phyloP scores from a whole-genome alignment of 768 basidiomycete species.

The Termitomyces sp. region DNA sequence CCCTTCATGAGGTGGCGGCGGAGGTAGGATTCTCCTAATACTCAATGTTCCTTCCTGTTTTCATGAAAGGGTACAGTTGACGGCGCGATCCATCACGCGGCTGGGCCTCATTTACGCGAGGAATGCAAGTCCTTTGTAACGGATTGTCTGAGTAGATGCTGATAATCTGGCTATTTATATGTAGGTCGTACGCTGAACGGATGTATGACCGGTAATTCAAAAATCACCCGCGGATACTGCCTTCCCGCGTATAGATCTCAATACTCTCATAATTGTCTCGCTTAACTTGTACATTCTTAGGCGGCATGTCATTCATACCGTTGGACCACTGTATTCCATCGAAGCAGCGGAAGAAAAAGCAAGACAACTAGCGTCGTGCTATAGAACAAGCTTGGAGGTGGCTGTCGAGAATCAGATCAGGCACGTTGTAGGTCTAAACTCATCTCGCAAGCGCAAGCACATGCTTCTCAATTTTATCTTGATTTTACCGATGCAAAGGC shows the following conservation, averaged over 20 bases:
- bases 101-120: conserved; percentile 54
- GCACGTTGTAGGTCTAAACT: conserved; percentile 55
- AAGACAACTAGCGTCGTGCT: conserved; percentile 60
- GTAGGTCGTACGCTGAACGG: conserved; percentile 63
- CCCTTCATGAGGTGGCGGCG: conserved; percentile 57
- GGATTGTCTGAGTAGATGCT: background rate
- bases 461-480: background rate
- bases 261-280: no score
- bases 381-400: conserved; percentile 55
- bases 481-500: conserved; percentile 44
- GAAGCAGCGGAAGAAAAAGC: conserved; percentile 38
- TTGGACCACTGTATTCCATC: conserved; percentile 64
- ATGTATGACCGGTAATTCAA: conserved; percentile 67
- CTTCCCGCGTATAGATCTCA: no score
- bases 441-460: no score
- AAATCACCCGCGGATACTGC: conserved; percentile 74
- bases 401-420: conserved; percentile 58
- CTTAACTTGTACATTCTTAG: no score
- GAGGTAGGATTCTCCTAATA: conserved; percentile 43
- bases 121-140: conserved; percentile 52
- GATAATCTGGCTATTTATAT: no score
- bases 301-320: conserved; percentile 72
- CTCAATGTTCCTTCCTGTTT: background rate
- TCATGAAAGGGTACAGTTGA: conserved; percentile 44
- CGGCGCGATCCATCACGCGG: conserved; percentile 75